These are phyloP conservation scores for Angophora floribunda DNA, from an alignment of 345 rosid genomes.

Conservation along the genomic window DNA sequence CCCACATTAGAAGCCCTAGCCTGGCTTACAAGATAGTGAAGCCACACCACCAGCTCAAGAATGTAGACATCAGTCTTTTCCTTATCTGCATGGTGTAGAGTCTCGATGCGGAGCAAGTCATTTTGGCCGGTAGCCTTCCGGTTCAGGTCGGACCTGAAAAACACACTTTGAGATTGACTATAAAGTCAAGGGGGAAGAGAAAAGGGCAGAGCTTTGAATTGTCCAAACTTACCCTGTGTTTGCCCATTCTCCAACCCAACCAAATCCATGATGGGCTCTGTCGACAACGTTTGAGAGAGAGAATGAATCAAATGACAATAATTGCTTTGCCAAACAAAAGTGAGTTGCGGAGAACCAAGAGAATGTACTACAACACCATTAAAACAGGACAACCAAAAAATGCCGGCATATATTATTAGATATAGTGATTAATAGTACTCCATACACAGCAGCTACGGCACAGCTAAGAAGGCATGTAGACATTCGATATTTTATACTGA, in stretches of 20 bases:
- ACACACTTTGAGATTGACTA: not conserved
- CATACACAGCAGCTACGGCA: not conserved
- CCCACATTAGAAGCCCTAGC: constrained; percentile 61
- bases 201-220: not conserved
- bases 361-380: not conserved
- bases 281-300: constrained; percentile 1
- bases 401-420: not conserved
- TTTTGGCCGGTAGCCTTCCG: constrained; percentile 61
- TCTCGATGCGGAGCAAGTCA: constrained; percentile 81
- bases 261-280: constrained; percentile 99
- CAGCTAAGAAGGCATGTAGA: not conserved
- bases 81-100: constrained; percentile 92
- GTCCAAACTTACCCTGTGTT: constrained; percentile 66
- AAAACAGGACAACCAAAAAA: not conserved
- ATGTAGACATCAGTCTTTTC: constrained; percentile 76
- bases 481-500: not conserved
- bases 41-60: constrained; percentile 84
- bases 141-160: constrained; percentile 58
- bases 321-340: not conserved
- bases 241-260: constrained; percentile 99
- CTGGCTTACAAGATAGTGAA: constrained; percentile 80
- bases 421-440: not conserved
- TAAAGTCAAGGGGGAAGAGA: not conserved
- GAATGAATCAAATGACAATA: not conserved
- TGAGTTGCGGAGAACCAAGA: not conserved